A percentile compares a stretch with the other conserved stretches of the same genome.
Conservation (phyloP, 73 alveolate genomes). For the Uronychia binucleata region DNA sequence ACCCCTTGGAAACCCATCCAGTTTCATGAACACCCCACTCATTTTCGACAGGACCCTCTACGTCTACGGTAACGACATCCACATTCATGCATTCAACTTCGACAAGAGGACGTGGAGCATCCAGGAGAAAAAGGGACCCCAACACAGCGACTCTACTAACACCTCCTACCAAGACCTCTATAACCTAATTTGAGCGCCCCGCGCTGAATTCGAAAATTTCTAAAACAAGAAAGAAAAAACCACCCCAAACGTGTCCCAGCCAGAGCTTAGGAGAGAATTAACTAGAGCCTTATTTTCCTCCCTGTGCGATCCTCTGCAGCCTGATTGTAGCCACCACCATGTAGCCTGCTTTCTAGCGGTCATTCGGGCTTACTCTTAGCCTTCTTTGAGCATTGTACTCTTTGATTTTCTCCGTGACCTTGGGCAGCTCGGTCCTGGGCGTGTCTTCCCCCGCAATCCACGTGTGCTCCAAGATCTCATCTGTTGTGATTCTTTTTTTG, state of each 20-base stretch:
- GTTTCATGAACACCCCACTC: slow-evolving; percentile 50
- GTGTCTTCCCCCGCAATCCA: slow-evolving; percentile 85
- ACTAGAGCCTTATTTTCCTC: background rate
- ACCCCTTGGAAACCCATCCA: slow-evolving; percentile 46
- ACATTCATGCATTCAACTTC: slow-evolving; percentile 41
- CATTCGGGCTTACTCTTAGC: slow-evolving; percentile 61
- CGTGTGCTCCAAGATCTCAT: slow-evolving; percentile 81
- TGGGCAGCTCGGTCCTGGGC: slow-evolving; percentile 85
- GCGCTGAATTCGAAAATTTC: background rate
- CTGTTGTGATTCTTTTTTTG: slow-evolving; percentile 78
- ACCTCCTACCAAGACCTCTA: background rate
- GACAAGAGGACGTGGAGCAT: slow-evolving; percentile 55
- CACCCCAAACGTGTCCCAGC: background rate
- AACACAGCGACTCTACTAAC: background rate
- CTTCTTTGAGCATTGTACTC: slow-evolving; percentile 83
- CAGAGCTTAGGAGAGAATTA: background rate
- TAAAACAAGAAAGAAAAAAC: background rate
- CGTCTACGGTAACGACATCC: slow-evolving; percentile 54
- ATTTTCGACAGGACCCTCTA: slow-evolving; percentile 41
- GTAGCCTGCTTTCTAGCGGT: slow-evolving; percentile 36
- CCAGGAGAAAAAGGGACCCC: slow-evolving; percentile 10
- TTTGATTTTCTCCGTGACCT: slow-evolving; percentile 72
- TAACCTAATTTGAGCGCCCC: background rate
- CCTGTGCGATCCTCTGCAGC: slow-evolving; percentile 44
- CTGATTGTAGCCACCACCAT: slow-evolving; percentile 72